Evolutionary conservation across 805 yeast species (phyloP), one percentile per base, ranked within the genome.

Genomic region (Saccharomycopsis fermentans): DNA sequence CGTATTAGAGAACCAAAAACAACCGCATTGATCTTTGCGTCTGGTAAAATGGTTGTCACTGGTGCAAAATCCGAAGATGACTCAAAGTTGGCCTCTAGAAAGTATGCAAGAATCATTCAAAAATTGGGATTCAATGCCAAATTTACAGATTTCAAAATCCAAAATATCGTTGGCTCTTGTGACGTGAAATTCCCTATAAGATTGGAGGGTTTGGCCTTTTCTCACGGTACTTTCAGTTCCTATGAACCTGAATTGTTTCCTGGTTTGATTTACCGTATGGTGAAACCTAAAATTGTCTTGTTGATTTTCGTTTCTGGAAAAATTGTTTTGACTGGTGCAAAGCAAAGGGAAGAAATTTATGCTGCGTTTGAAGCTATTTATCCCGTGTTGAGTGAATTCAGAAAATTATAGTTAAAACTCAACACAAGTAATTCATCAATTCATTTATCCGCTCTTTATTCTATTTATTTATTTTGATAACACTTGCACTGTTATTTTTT

Each of bases 61-160:
- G 99, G 99, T 81, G 99, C 99, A 26, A 94, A 94, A 73, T 87
- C 96, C 39, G 99, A 94, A 72, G 98, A 94, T 70, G 98, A 94
- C 70, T 90, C 97, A n/a, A 94, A 94, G 72, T 79, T 94, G 64
- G 99, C 99, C 1, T 90, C 97, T 21, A 83, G 99, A 75, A 94
- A 94, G 71, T 94, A 94, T 68, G 99, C 99, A 1, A 84, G 99
- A 77, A 94, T 94, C 69, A 94, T 94, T 65, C 99, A 94, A 72
- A 94, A 94, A 72, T 85, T 94, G 65, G 99, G 99, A 1, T 94
- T 94, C 76, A 89, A 91, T 70, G 98, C 99, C 58, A 94, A 94
- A 71, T 94, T 94, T 70, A 92, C 97, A 35, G 98, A 94, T 71
- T 94, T 94, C 75, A 94, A 94, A 74, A 94, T 94, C 66, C 99